Base-by-base conservation (phyloP, 257 asterid genomes). In the Lycium barbarum region DNA sequence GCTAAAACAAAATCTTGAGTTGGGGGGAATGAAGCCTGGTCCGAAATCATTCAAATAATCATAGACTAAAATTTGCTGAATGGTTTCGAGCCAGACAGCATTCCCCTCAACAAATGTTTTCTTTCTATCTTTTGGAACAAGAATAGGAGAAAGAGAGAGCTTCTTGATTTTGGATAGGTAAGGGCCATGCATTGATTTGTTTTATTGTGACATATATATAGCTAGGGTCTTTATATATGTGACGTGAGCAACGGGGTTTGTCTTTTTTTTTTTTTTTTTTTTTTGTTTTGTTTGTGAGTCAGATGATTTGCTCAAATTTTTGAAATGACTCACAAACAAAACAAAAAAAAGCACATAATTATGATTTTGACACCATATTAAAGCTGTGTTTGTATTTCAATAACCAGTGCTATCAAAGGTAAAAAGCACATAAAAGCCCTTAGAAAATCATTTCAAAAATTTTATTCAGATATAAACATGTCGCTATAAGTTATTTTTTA, bases 1-100 rank as follows among this genome's bases (percentile, higher is more conserved):
- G 18, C 4, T 20, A 0, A n/a, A 86, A 88, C 54, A 86, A 76
- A 83, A 17, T 12, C 51, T 22, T 61, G 79, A 58, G 87, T 80
- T 85, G 85, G 85, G 83, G 87, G 93, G 94, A 92, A 92, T 92
- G 93, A 92, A 93, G 97, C 97, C 97, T 93, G 98, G 98, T 94
- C 98, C 97, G 98, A 91, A 86, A 90, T 90, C 95, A 90, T 87
- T 92, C 93, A 13, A 13, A 7, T 74, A 51, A 61, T 51, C 13
- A 51, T 51, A 0, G 1, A 45, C 17, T 43, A 20, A 11, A 61
- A 26, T 81, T 65, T 51, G 76, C 22, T n/a, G 92, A 86, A 88
- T 73, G 88, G 85, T 90, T 86, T 90, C 90, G 90, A 89, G 84
- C 88, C 92, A 88, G 88, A 85, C 92, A 89, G 59, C 92, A 86